Conservation (phyloP, 352 stramenopile species). For the Pythium sukuiense region DNA sequence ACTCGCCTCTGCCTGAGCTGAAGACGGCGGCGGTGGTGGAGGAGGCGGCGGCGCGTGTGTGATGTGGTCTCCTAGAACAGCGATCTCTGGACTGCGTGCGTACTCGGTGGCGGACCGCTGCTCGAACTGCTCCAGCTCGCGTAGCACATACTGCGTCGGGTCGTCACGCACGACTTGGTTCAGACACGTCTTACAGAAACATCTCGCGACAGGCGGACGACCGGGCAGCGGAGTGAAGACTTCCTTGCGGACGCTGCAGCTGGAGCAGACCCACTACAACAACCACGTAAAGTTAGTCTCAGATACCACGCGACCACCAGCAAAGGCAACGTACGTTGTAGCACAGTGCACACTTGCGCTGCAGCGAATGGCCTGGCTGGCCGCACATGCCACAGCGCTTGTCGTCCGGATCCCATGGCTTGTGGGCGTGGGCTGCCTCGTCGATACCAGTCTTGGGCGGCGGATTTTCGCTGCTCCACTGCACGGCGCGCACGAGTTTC, state of each 20-base stretch:
- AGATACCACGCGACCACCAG: not conserved
- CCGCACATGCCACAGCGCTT: constrained; percentile 58
- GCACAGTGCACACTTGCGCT: constrained; percentile 53
- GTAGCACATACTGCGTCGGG: constrained; percentile 43
- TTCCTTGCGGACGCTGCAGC: constrained; percentile 53
- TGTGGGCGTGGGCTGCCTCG: constrained; percentile 21
- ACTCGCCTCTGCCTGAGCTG: not conserved
- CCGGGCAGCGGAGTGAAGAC: constrained; percentile 34
- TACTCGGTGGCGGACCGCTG: constrained; percentile 22
- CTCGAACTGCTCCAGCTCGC: constrained; percentile 41
- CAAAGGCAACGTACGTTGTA: constrained; percentile 28
- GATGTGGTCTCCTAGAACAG: constrained; percentile 14
- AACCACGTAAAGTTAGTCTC: not conserved
- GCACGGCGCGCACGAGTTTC: constrained; percentile 55
- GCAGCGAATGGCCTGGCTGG: constrained; percentile 24
- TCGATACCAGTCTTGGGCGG: constrained; percentile 15
- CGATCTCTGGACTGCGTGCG: constrained; percentile 18
- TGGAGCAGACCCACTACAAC: constrained; percentile 33
- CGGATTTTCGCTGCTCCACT: constrained; percentile 29
- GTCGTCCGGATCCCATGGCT: constrained; percentile 39
- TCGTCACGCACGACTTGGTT: constrained; percentile 53
- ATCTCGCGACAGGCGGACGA: constrained; percentile 32
- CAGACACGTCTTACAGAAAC: constrained; percentile 64
- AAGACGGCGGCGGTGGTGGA: constrained; percentile 10
- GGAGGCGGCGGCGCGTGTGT: constrained; percentile 13